A percentile compares a stretch with the other conserved stretches of the same genome.
phyloP scores from a whole-genome alignment of 768 basidiomycete genomes.

The Mycena chlorophos region DNA sequence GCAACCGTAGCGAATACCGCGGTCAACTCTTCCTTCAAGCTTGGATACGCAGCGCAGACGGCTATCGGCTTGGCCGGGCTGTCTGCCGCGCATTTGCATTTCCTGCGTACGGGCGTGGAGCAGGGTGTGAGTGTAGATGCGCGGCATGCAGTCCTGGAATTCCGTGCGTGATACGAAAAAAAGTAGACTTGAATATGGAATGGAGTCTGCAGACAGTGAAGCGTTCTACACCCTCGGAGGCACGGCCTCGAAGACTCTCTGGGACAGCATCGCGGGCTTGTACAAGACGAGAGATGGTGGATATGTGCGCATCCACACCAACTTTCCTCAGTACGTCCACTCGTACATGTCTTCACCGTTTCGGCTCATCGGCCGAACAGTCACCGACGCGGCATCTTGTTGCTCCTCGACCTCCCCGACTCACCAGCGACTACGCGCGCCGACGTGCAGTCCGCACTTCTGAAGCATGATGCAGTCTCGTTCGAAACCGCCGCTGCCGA shows the following conservation, averaged over 20 bases:
- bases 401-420: conserved; percentile 42
- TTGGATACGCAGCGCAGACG: conserved; percentile 26
- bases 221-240: conserved; percentile 49
- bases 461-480: conserved; percentile 42
- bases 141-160: conserved; percentile 56
- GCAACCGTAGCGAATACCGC: neutral
- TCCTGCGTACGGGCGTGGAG: conserved; percentile 43
- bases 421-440: conserved; percentile 31
- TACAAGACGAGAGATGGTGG: conserved; percentile 53
- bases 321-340: conserved; percentile 57
- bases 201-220: conserved; percentile 43
- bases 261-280: conserved; percentile 53
- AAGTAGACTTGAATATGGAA: neutral
- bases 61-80: conserved; percentile 53
- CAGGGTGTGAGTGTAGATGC: conserved; percentile 55
- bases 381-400: conserved; percentile 51
- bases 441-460: conserved; percentile 40
- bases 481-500: conserved; percentile 50
- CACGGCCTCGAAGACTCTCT: conserved; percentile 35
- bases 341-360: neutral
- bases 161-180: conserved; percentile 34
- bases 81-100: conserved; percentile 51
- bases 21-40: neutral
- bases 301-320: conserved; percentile 60
- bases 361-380: conserved; percentile 28